Evolutionary conservation across 371 early-diverging fungal species (phyloP), one percentile per base, ranked within the genome.

Genomic region (Syncephalis fuscata): DNA sequence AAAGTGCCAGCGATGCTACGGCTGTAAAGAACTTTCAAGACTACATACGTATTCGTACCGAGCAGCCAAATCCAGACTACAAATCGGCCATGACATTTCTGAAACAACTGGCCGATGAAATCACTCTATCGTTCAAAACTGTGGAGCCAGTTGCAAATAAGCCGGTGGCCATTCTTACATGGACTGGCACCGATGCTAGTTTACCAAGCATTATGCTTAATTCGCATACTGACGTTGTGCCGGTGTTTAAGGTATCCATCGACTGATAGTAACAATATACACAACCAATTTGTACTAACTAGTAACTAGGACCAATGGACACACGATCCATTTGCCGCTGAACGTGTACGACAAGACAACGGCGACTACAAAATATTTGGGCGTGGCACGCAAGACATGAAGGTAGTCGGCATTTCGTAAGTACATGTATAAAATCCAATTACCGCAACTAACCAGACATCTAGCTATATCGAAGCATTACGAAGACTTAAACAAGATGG

Each of bases 311-410:
- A 78, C 26, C 60, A 63, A 55, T 88, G 88, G 88, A 71, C 61
- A 10, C 64, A 74, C 46, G 72, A 70, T 38, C 82, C 88, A 2
- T 85, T 85, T 51, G 76, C 65, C 3, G 88, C 85, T n/a, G 62
- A 60, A 40, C 75, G 72, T 24, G 64, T 67, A 32, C 50, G 66
- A 39, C 56, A 49, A 5, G 61, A 58, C 10, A 61, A 57, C 53
- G 65, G 61, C 16, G 74, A 82, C 39, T 73, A 70, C 39, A 56
- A 64, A 39, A 88, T 88, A 56, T 60, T 68, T 52, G 88, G 85
- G 14, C 74, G 88, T 36, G 88, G 87, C 0, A 51, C 82, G 4
- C 85, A 88, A 58, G 88, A 88, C 57, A 88, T 86, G 87, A 88
- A 88, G 61, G 82, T 80, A 55, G 83, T 85, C 40, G 87, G 87